Base-by-base conservation (phyloP, 169 alveolate species). In the Pseudocohnilembus persalinus region DNA sequence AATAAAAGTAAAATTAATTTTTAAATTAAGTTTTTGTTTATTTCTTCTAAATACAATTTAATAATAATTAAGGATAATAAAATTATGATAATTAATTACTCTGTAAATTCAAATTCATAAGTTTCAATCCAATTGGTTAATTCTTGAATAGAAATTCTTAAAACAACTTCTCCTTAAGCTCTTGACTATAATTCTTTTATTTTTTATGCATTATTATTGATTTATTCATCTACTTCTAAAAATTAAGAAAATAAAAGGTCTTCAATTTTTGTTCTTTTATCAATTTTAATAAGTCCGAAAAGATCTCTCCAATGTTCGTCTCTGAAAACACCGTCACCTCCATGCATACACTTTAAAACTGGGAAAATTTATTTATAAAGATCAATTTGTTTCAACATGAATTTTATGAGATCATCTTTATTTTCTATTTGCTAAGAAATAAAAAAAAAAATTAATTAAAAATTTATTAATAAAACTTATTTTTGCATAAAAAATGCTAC, bases 91-190 rank as follows among this genome's bases (percentile, higher is more conserved):
- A n/a, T n/a, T n/a, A n/a, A n/a, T n/a, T n/a, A 95, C 72, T 95
- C 98, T 68, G 96, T 92, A 76, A 96, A 88, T 34, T 92, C 94
- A 84, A 97, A 96, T 88, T 93, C 97, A 0, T 98, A 93, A 74
- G 94, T 93, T 68, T 97, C 99, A 81, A 97, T 96, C 99, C 99
- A 97, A 0, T 96, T 95, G 32, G 94, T 88, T 6, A 97, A 93
- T 88, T 97, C 99, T 87, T 94, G 90, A 83, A 97, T 95, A 0
- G 99, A 98, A 83, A 96, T 98, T 86, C 99, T 89, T n/a, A 97
- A 90, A 31, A 97, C 92, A 0, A 97, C 95, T 90, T 97, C 99
- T 29, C 99, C 99, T 88, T 96, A 93, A 29, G 99, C 98, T 87
- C 98, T 87, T 33, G 97, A 98, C 32, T 92, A 91, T 63, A 96